Percentiles rank a stretch among this genome's conserved stretches.
These are phyloP conservation scores for Polyrhizophydium stewartii DNA, from an alignment of 371 early-diverging fungal genomes.

Conservation along the genomic window DNA sequence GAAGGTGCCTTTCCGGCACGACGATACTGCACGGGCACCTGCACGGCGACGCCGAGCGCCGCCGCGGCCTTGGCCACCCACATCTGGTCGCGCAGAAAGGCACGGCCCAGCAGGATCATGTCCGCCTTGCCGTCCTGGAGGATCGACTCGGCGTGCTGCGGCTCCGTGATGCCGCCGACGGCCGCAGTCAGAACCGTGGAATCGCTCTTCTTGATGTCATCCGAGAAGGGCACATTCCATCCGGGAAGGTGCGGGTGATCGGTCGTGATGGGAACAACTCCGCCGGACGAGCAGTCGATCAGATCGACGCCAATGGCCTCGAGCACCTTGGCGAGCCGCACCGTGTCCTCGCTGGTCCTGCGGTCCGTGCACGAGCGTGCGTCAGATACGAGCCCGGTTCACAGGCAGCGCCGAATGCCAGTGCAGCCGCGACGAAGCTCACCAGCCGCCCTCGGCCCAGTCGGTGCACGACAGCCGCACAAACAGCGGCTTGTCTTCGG, in stretches of 20 bases:
- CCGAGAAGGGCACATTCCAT: conserved; percentile 73
- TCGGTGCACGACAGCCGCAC: conserved; percentile 75
- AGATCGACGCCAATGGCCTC: conserved; percentile 68
- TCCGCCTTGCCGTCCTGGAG: conserved; percentile 66
- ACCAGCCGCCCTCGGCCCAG: conserved; percentile 44
- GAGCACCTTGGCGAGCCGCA: conserved; percentile 51
- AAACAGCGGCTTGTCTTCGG: conserved; percentile 72
- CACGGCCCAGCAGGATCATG: conserved; percentile 68
- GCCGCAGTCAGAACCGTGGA: conserved; percentile 58
- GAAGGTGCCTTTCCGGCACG: not conserved
- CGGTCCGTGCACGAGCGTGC: not conserved
- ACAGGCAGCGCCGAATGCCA: not conserved
- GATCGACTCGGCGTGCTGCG: conserved; percentile 64
- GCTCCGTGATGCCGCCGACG: conserved; percentile 70
- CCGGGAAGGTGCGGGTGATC: conserved; percentile 11
- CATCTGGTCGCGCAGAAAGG: conserved; percentile 65
- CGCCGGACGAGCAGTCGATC: conserved; percentile 64
- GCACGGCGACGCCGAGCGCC: conserved; percentile 59
- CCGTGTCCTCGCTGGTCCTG: conserved; percentile 52
- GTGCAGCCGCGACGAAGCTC: not conserved
- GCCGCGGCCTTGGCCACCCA: conserved; percentile 47
- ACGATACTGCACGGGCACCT: conserved; percentile 62
- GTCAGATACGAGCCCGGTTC: too few relatives aligned
- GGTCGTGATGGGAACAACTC: conserved; percentile 35
- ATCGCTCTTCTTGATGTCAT: conserved; percentile 49